Base-by-base conservation (phyloP, 805 yeast species). In the Metschnikowia bowlesiae region DNA sequence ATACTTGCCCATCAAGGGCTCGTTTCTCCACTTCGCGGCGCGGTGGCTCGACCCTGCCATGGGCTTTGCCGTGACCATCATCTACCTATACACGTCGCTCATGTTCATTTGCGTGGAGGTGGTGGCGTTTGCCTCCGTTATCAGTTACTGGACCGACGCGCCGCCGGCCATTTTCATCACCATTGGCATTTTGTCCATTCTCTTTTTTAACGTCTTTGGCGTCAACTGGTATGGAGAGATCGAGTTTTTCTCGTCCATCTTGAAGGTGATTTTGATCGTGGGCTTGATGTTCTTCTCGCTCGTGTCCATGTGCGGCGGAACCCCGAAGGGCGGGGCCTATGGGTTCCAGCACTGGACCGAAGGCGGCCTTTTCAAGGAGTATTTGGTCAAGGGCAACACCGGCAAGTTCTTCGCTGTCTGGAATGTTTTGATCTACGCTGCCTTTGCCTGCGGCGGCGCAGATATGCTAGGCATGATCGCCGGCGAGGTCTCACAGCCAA, bases 331-430 rank as follows among this genome's bases (percentile, higher is more conserved):
- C 26, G 66, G 66, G 43, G 71, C 71, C 11, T 67, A 59, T 52
- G 74, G 74, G 6, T 69, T 69, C 56, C 58, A 57, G 46, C 60
- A 69, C 56, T 69, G 73, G 74, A 41, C 53, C 16, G 63, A 64
- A 50, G 73, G 70, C 38, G 72, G 73, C 1, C 56, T 67, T 3
- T 57, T 65, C 53, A 66, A 60, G 40, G 62, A 56, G 34, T 67
- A 61, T 45, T 62, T 58, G 31, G 64, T 58, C 6, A 9, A 30
- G 5, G 89, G 89, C 28, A 64, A 68, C 50, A 75, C 85, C 31
- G 90, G 89, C 41, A 76, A 75, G 53, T 83, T 85, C 64, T 67
- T 81, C 31, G 88, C 84, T 13, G 73, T 83, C 49, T 81, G 84
- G 81, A 78, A 82, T 11, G 82, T 79, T 48, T 70, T 84, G 45